Conservation (phyloP, 148 eudicot genomes). For the Rhododendron molle region DNA sequence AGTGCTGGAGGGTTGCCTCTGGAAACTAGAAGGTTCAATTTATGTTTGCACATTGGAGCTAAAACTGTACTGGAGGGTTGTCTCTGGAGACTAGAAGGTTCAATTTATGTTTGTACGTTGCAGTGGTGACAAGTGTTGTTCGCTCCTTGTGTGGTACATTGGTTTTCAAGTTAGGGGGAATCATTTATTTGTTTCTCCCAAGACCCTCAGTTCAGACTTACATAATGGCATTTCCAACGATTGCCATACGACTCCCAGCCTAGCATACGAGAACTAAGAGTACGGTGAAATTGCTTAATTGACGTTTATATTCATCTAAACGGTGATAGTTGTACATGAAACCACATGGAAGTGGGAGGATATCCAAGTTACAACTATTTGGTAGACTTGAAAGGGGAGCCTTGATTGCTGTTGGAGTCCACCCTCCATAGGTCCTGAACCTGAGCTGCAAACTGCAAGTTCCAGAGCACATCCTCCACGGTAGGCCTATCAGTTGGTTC, state of each 20-base stretch:
- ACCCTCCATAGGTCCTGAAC: conserved; percentile 43
- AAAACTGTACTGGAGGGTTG: neutral
- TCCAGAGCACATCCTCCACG: conserved; percentile 77
- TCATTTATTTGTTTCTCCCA: neutral
- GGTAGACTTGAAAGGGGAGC: conserved; percentile 27
- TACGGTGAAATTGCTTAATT: neutral
- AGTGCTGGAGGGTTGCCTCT: neutral
- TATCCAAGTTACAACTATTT: neutral
- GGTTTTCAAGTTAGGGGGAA: neutral
- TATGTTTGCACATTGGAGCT: neutral
- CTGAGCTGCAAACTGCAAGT: conserved; percentile 79
- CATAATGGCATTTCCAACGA: neutral
- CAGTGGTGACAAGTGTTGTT: neutral
- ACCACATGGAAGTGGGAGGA: neutral
- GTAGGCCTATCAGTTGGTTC: conserved; percentile 53
- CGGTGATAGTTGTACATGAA: neutral
- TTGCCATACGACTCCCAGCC: neutral
- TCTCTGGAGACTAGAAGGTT: neutral
- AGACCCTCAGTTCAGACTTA: neutral
- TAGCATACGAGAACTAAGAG: neutral
- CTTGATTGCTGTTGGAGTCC: conserved; percentile 34
- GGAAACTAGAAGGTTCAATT: neutral
- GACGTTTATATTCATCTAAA: neutral
- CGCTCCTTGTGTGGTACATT: neutral
- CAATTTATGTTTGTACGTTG: neutral